A percentile compares a stretch with the other conserved stretches of the same genome.
Conservation (phyloP, 495 filamentous ascomycete species). For the Hyaloscypha bicolor region DNA sequence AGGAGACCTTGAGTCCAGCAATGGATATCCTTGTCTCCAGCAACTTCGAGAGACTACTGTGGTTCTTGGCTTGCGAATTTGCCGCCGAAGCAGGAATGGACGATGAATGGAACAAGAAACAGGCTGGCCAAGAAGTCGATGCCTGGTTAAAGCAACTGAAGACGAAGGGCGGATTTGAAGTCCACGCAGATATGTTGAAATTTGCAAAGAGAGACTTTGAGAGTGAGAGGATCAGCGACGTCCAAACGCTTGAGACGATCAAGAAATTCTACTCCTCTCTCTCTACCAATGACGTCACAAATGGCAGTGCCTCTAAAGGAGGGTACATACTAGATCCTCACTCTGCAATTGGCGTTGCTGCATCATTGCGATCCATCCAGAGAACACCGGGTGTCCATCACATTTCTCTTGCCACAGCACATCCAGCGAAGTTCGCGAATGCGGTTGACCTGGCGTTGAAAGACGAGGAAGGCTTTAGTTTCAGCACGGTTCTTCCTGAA, state of each 20-base stretch:
- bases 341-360: conserved; percentile 81
- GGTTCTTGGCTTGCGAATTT: conserved; percentile 79
- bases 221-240: conserved; percentile 80
- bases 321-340: conserved; percentile 91
- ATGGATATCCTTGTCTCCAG: conserved; percentile 96
- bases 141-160: conserved; percentile 78
- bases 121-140: conserved; percentile 66
- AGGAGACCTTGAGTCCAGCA: conserved; percentile 85
- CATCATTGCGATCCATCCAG: conserved; percentile 64
- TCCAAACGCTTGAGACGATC: conserved; percentile 76
- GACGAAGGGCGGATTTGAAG: conserved; percentile 74
- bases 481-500: conserved; percentile 71
- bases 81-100: conserved; percentile 54
- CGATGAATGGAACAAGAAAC: conserved; percentile 58
- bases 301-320: conserved; percentile 36
- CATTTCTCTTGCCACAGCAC: conserved; percentile 86
- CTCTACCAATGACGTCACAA: conserved; percentile 23
- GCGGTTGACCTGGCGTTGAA: conserved; percentile 77
- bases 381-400: conserved; percentile 49
- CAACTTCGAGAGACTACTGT: conserved; percentile 96
- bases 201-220: conserved; percentile 70
- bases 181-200: conserved; percentile 66
- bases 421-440: conserved; percentile 88
- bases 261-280: conserved; percentile 56
- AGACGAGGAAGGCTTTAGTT: conserved; percentile 66